Base-by-base conservation (phyloP, 2,329 filamentous ascomycete species). In the Colletotrichum noveboracense region DNA sequence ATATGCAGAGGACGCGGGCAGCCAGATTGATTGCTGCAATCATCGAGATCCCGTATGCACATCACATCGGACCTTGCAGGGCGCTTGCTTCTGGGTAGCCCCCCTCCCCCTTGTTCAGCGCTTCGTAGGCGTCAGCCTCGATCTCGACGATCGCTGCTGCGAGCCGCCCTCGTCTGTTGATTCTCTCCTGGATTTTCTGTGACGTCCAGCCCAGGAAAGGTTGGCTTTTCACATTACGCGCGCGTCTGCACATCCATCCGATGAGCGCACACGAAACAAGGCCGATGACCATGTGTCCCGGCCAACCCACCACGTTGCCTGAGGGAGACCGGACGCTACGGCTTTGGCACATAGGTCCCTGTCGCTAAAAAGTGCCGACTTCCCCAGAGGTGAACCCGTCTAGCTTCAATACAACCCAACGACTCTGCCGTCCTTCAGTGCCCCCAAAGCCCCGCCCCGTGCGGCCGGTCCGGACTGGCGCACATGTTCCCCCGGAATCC, bases 51-150 rank as follows among this genome's bases (percentile, higher is more conserved):
- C 48, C 24, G 48, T 58, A 62, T 68, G 64, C 70, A 66, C 74
- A 70, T 61, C 30, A 64, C 38, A n/a, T 61, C 28, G 48, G 28
- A 38, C 48, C 74, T 66, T 70, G 66, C 58, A 66, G 64, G 74
- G 58, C 64, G 64, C 70, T 58, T 74, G 56, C 56, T 34, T 48
- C 16, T 30, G 58, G 58, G 66, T 43, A 34, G 36, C 32, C 24
- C 43, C 38, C n/a, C 43, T 28, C 16, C 71, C 67, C 72, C 62
- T 71, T 55, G 55, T 62, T 58, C 36, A 32, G 62, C 62, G 69
- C 73, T 68, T 66, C 67, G 36, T 28, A 4, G 14, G 21, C 48
- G 21, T 73, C 62, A 73, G 73, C 73, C 73, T 67, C 56, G 62
- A 66, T 26, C 66, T 71, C 14, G 38, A 72, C 38, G 26, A 38